phyloP scores from a whole-genome alignment of 2,329 filamentous ascomycete species.

The Fusarium subglutinans region DNA sequence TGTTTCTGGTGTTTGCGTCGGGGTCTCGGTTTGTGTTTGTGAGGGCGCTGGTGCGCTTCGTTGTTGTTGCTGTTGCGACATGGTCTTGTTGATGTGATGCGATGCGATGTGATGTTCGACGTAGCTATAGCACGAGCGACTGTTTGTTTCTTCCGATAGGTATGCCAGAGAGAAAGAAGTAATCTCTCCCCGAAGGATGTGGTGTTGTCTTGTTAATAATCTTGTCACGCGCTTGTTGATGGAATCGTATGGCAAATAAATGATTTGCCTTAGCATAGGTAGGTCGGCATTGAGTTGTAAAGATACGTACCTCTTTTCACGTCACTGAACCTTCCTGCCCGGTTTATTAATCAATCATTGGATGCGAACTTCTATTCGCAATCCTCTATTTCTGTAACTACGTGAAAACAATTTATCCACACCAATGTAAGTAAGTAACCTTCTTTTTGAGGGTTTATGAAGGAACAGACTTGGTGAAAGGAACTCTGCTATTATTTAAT shows the following conservation, averaged over 20 bases:
- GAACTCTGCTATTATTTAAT: neutral
- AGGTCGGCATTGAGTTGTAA: neutral
- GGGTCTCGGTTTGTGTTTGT: slow-evolving; percentile 48
- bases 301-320: neutral
- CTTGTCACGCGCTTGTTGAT: slow-evolving; percentile 23
- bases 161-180: neutral
- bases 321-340: neutral
- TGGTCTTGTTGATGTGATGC: slow-evolving; percentile 4
- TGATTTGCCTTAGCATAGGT: slow-evolving; percentile 2
- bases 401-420: neutral
- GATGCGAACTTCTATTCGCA: neutral
- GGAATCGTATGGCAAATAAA: slow-evolving; percentile 27
- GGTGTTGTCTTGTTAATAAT: neutral
- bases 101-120: neutral
- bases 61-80: slow-evolving; percentile 48
- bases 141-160: neutral
- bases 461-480: neutral
- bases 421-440: neutral
- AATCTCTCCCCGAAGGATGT: neutral
- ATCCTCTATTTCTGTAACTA: neutral
- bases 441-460: neutral
- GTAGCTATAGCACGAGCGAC: neutral
- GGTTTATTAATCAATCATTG: neutral
- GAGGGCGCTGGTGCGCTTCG: slow-evolving; percentile 44
- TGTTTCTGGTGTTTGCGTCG: slow-evolving; percentile 41